Conservation (phyloP, 371 early-diverging fungal genomes). For the Zychaea mexicana region DNA sequence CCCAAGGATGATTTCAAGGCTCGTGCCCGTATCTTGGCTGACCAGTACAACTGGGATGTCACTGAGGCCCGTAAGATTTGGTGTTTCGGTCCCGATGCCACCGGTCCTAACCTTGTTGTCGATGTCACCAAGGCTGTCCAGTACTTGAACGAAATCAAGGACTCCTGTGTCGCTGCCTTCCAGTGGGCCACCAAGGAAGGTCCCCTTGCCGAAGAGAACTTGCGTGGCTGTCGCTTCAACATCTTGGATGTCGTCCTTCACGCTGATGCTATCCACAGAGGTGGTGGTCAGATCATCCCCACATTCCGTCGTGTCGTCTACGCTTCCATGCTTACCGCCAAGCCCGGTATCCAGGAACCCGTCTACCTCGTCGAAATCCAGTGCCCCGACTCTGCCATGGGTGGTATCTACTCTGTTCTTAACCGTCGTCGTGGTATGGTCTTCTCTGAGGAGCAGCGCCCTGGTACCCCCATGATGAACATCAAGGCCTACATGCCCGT, state of each 20-base stretch:
- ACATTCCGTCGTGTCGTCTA: conserved; percentile 93
- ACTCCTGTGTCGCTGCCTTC: conserved; percentile 96
- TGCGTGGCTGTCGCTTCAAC: conserved; percentile 99
- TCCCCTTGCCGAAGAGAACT: conserved; percentile 91
- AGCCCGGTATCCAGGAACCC: conserved; percentile 98
- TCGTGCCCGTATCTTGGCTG: conserved; percentile 93
- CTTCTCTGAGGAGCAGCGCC: conserved; percentile 88
- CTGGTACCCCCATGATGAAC: conserved; percentile 89
- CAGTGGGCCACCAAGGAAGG: conserved; percentile 97
- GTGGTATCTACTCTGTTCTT: conserved; percentile 95
- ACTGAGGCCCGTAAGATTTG: conserved; percentile 99
- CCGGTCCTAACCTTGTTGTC: conserved; percentile 92
- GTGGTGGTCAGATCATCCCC: conserved; percentile 97
- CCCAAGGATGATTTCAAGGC: conserved; percentile 97
- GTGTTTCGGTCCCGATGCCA: conserved; percentile 99
- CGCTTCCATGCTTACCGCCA: conserved; percentile 90
- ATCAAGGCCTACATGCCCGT: conserved; percentile 98
- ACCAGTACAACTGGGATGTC: conserved; percentile 93
- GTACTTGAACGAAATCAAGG: conserved; percentile 99
- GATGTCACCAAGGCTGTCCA: conserved; percentile 99
- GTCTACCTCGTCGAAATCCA: conserved; percentile 98
- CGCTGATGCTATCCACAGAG: conserved; percentile 99
- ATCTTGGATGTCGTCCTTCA: conserved; percentile 98
- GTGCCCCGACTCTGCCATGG: conserved; percentile 93
- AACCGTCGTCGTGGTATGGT: conserved; percentile 96